Conservation (phyloP, 164 flowering plant species). For the Brasenia schreberi region DNA sequence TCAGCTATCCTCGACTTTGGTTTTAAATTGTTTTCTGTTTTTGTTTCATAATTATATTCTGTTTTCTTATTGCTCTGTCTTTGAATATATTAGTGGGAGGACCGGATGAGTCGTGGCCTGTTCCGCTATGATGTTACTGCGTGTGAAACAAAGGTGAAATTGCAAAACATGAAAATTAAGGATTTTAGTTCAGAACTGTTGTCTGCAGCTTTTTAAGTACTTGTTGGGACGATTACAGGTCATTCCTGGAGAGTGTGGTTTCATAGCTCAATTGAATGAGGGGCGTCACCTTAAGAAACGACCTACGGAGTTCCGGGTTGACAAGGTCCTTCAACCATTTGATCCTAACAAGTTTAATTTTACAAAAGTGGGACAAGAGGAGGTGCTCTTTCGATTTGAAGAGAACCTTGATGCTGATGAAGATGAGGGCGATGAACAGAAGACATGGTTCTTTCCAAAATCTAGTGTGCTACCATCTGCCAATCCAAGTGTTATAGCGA, state of each 20-base stretch:
- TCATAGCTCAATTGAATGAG: conserved; percentile 79
- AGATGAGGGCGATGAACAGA: conserved; percentile 10
- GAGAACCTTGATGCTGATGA: conserved; percentile 10
- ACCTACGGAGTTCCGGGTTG: conserved; percentile 74
- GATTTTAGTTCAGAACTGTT: background rate
- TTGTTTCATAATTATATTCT: background rate
- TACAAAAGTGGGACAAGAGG: conserved; percentile 89
- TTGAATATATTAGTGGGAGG: conserved; percentile 56
- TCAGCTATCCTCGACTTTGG: background rate
- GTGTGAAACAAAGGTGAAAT: conserved; percentile 44
- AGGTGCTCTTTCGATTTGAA: conserved; percentile 63
- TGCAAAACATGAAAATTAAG: background rate
- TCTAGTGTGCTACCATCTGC: conserved; percentile 20
- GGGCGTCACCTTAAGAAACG: conserved; percentile 85
- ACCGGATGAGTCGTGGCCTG: conserved; percentile 51
- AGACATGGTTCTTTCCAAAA: conserved; percentile 23
- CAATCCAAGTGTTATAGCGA: conserved; percentile 63
- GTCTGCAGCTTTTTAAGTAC: background rate
- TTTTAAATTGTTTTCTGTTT: background rate
- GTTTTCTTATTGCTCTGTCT: background rate
- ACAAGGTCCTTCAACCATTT: conserved; percentile 73
- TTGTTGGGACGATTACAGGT: conserved; percentile 4
- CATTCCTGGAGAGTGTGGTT: conserved; percentile 56
- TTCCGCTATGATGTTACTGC: conserved; percentile 78
- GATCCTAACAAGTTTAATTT: conserved; percentile 78